phyloP scores from a whole-genome alignment of 2,329 filamentous ascomycete genomes.

The Penicillium paneum region DNA sequence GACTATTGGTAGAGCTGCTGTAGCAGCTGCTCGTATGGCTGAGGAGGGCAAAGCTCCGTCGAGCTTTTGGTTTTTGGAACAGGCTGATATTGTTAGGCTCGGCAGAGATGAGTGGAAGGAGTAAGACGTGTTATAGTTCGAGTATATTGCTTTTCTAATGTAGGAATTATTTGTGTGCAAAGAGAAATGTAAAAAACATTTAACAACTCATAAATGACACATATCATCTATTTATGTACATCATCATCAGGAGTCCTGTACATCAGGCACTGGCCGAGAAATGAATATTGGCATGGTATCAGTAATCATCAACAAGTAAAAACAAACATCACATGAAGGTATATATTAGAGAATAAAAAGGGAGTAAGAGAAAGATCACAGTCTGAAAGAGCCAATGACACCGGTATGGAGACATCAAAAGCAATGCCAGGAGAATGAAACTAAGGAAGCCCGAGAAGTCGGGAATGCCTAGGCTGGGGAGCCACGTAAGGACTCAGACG shows the following conservation, averaged over 20 bases:
- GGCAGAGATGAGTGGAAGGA: slow-evolving; percentile 31
- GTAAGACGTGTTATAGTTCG: neutral
- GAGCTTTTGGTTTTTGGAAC: slow-evolving; percentile 30
- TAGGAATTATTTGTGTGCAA: neutral
- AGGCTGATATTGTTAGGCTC: slow-evolving; percentile 29
- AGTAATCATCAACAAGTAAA: neutral
- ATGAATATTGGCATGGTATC: neutral
- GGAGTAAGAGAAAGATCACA: neutral
- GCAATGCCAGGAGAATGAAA: neutral
- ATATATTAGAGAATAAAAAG: neutral
- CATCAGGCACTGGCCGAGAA: neutral
- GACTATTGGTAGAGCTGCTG: slow-evolving; percentile 29
- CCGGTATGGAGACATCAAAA: neutral
- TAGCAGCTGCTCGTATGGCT: slow-evolving; percentile 25
- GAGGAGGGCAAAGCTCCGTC: slow-evolving; percentile 29
- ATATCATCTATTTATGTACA: neutral
- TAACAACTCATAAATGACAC: neutral
- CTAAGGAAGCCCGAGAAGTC: neutral
- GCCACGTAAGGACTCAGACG: neutral
- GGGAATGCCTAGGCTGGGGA: neutral
- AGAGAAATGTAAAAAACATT: neutral
- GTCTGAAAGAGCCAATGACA: neutral
- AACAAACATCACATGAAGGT: neutral
- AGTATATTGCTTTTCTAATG: neutral
- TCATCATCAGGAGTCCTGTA: neutral